Evolutionary conservation across 2,329 filamentous ascomycete species (phyloP).

Genomic region (Neopestalotiopsis rosae): DNA sequence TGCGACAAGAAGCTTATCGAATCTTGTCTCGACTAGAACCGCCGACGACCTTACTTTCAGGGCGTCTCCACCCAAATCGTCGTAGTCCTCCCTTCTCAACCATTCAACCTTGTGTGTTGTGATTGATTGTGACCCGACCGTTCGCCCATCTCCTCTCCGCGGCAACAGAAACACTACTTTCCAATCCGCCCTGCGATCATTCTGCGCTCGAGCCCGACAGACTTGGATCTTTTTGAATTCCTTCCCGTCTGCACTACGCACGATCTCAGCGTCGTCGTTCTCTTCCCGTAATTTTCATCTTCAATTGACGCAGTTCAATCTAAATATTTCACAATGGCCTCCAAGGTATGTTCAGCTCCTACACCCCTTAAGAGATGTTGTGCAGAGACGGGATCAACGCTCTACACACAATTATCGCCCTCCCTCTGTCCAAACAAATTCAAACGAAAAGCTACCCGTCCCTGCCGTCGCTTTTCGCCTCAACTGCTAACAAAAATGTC

Average conservation of each 20-base stretch:
- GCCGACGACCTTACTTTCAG: not conserved
- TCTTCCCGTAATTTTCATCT: not conserved
- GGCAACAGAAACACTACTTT: constrained; percentile 10
- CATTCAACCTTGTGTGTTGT: constrained; percentile 2
- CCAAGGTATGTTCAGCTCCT: constrained; percentile 15
- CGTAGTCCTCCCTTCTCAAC: not conserved
- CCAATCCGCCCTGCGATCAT: not conserved
- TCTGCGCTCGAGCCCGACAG: not conserved
- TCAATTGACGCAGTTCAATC: not conserved
- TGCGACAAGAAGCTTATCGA: constrained; percentile 1
- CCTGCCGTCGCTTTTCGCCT: not conserved
- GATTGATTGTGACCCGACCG: constrained; percentile 12
- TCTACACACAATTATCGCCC: not conserved
- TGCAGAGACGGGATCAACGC: not conserved
- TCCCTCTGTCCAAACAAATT: not conserved
- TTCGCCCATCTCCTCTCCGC: not conserved
- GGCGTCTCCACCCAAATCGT: not conserved
- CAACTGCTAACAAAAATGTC: constrained; percentile 25
- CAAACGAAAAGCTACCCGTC: not conserved
- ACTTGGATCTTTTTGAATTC: not conserved
- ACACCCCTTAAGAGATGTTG: not conserved
- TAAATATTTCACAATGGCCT: constrained; percentile 17
- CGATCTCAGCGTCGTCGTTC: not conserved
- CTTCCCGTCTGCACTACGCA: not conserved
- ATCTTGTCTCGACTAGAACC: not conserved